phyloP scores from a whole-genome alignment of 805 yeast genomes.

The Ogataea saltuana region DNA sequence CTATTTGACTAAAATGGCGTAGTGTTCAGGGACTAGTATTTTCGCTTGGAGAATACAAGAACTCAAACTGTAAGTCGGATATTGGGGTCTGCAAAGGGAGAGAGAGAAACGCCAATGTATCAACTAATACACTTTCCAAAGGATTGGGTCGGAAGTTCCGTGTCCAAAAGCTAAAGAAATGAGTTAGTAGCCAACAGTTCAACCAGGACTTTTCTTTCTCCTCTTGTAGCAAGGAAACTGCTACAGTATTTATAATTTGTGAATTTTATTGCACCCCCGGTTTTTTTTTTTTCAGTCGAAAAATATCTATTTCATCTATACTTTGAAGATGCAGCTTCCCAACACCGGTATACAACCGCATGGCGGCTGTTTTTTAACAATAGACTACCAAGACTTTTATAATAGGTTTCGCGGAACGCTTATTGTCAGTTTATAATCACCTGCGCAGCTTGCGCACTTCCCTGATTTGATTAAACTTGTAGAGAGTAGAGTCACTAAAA shows the following conservation, averaged over 20 bases:
- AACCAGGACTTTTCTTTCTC: no score
- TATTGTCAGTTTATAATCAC: no score
- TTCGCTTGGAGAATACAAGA: slow-evolving; percentile 1
- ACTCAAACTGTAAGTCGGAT: not conserved
- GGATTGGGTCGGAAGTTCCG: slow-evolving; percentile 3
- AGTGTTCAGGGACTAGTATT: not conserved
- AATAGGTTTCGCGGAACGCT: no score
- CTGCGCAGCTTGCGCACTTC: not conserved
- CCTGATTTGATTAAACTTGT: not conserved
- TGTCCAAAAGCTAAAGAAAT: slow-evolving; percentile 6
- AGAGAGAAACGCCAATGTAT: slow-evolving; percentile 11
- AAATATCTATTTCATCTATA: slow-evolving; percentile 4
- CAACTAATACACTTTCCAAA: slow-evolving; percentile 10
- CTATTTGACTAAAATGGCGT: not conserved
- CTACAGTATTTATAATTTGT: not conserved
- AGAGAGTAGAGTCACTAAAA: not conserved
- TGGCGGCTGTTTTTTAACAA: not conserved
- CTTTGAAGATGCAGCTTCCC: not conserved
- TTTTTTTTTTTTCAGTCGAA: not conserved
- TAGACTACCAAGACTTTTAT: no score
- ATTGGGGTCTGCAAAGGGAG: slow-evolving; percentile 10
- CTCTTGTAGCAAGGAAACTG: no score
- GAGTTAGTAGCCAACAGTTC: not conserved
- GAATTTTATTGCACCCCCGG: not conserved
- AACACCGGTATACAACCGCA: not conserved